Evolutionary conservation across 2,329 filamentous ascomycete species (phyloP).

Genomic region (Fusarium avenaceum): DNA sequence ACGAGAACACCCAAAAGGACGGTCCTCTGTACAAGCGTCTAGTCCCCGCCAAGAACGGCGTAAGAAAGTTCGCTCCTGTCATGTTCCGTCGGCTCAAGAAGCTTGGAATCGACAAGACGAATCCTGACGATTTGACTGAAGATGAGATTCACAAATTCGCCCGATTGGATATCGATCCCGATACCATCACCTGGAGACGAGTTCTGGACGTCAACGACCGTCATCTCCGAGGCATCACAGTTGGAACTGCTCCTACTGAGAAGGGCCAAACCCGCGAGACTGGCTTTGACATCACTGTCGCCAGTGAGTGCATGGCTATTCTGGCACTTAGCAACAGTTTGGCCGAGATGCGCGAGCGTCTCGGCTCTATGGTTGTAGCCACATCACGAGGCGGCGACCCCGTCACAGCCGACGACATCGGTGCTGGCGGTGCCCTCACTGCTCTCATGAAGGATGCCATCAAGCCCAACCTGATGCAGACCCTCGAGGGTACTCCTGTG

Average conservation of each 20-base stretch:
- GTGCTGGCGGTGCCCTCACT: conserved; percentile 90
- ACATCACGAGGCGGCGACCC: conserved; percentile 88
- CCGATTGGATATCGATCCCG: conserved; percentile 94
- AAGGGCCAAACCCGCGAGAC: conserved; percentile 90
- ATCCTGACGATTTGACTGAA: conserved; percentile 89
- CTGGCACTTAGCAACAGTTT: conserved; percentile 92
- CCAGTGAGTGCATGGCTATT: conserved; percentile 98
- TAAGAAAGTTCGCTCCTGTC: conserved; percentile 85
- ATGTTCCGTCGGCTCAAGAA: conserved; percentile 96
- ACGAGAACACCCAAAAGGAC: conserved; percentile 95
- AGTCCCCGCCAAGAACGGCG: conserved; percentile 90
- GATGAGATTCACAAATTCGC: conserved; percentile 92
- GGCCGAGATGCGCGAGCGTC: conserved; percentile 88
- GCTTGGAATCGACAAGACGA: conserved; percentile 94
- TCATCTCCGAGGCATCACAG: conserved; percentile 88
- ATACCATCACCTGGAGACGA: conserved; percentile 96
- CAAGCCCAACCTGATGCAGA: conserved; percentile 99
- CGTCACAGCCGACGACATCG: conserved; percentile 95
- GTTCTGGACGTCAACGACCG: conserved; percentile 98
- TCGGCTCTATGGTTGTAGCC: conserved; percentile 96
- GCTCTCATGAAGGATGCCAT: conserved; percentile 98
- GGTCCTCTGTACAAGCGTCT: conserved; percentile 87
- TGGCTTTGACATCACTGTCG: conserved; percentile 97
- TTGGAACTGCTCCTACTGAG: conserved; percentile 90
- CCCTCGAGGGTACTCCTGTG: conserved; percentile 94